Evolutionary conservation across 257 asterid species (phyloP), one percentile per base, ranked within the genome.

Genomic region (Gentiana straminea): DNA sequence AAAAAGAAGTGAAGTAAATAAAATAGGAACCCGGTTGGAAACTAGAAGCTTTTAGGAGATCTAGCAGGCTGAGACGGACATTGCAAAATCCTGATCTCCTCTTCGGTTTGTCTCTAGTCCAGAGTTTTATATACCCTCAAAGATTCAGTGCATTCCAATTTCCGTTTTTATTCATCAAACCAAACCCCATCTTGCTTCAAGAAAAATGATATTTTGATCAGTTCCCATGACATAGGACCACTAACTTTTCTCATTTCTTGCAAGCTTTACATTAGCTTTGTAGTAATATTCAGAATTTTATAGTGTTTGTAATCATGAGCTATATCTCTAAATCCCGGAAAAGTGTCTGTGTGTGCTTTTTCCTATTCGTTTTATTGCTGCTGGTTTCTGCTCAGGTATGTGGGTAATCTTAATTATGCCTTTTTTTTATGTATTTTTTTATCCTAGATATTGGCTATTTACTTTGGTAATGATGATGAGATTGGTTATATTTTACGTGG

Each of bases 311-410:
- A 54, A 59, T 53, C 49, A 69, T 59, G 74, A 66, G 63, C 38
- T 69, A 59, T 53, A 44, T 57, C 33, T 43, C 64, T 8, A 54
- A 8, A 39, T 44, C 62, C 62, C 33, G 52, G 33, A 57, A 57
- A 49, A 43, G 59, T 24, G 10, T 34, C 3, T 52, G 61, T 64
- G 45, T 61, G n/a, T 57, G 50, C 49, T 33, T 68, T 33, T 51
- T 32, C 0, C 35, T 68, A 6, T 39, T 69, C n/a, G 47, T 58
- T 41, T 59, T 58, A 3, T 24, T 69, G 55, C 57, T 69, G 2
- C 39, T 64, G 51, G 61, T 70, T 54, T 67, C 43, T 54, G 66
- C 77, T 52, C 77, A 60, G 77, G 77, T 67, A 61, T 13, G 61
- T 33, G 59, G 9, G 8, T 8, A 1, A 8, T 39, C 13, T 33